Evolutionary conservation across 192 early-diverging fungal species (phyloP).

Genomic region (Linnemannia hyalina): DNA sequence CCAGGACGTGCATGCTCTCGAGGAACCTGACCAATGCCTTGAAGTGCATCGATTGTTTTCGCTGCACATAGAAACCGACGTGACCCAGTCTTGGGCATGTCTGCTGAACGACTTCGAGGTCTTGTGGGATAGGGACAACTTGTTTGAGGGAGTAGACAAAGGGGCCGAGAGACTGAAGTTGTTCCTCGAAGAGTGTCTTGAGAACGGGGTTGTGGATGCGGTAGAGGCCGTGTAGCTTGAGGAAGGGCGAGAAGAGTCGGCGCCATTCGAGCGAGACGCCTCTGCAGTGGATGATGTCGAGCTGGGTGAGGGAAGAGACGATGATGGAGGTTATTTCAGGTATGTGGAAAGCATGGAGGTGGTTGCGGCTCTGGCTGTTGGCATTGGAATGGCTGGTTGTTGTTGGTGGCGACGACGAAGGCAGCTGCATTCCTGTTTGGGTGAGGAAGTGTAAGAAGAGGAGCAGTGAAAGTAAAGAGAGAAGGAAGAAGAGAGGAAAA

Average conservation of each 20-base stretch:
- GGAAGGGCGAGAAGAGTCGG: slow-evolving; percentile 20
- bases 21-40: slow-evolving; percentile 18
- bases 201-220: slow-evolving; percentile 8
- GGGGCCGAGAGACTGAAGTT: slow-evolving; percentile 24
- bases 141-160: slow-evolving; percentile 28
- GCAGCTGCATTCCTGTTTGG: neutral
- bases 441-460: neutral
- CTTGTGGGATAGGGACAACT: slow-evolving; percentile 9
- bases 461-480: neutral
- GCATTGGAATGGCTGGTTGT: neutral
- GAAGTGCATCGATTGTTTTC: neutral
- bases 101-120: slow-evolving; percentile 18
- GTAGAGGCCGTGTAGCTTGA: slow-evolving; percentile 27
- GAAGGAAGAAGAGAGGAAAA: neutral
- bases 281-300: slow-evolving; percentile 25
- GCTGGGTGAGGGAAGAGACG: neutral
- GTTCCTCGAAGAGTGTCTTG: slow-evolving; percentile 19
- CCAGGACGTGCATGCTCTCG: slow-evolving; percentile 10
- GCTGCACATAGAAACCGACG: slow-evolving; percentile 11
- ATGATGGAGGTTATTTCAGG: slow-evolving; percentile 30
- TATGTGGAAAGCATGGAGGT: slow-evolving; percentile 17
- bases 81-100: slow-evolving; percentile 18
- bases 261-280: slow-evolving; percentile 27
- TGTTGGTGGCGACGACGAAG: neutral
- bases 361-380: neutral